Conservation (phyloP, 768 basidiomycete genomes). For the Pisolithus orientalis region DNA sequence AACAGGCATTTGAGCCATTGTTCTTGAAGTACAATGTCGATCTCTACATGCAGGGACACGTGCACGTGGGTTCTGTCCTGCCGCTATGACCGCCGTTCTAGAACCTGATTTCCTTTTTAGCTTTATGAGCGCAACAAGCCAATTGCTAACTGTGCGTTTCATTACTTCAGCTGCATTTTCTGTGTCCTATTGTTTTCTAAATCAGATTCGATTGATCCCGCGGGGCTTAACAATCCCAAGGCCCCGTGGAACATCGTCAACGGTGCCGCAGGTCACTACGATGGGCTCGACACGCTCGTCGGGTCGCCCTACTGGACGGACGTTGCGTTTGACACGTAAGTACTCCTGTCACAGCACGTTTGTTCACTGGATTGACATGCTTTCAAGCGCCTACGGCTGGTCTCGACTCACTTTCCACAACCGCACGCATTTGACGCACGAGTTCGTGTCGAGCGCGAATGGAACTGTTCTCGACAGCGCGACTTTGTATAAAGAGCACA, state of each 20-base stretch:
- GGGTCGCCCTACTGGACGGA: slow-evolving; percentile 3
- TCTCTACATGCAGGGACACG: slow-evolving; percentile 24
- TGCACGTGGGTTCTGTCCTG: slow-evolving; percentile 12
- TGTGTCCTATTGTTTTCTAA: neutral
- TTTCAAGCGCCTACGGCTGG: slow-evolving; percentile 19
- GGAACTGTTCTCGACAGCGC: slow-evolving; percentile 18
- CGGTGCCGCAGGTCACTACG: slow-evolving; percentile 22
- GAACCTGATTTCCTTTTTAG: slow-evolving; percentile 1
- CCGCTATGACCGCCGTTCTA: neutral
- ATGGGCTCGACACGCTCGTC: slow-evolving; percentile 16
- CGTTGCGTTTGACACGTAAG: slow-evolving; percentile 10
- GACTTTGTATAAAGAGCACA: slow-evolving; percentile 20
- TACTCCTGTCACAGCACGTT: neutral
- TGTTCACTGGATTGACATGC: neutral
- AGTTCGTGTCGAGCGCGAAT: slow-evolving; percentile 25
- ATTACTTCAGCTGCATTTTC: neutral
- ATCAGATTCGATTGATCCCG: slow-evolving; percentile 15
- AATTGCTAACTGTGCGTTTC: slow-evolving; percentile 19
- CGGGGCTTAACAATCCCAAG: slow-evolving; percentile 18
- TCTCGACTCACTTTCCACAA: slow-evolving; percentile 25
- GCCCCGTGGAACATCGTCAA: slow-evolving; percentile 24
- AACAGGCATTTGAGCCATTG: slow-evolving; percentile 23
- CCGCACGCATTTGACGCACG: slow-evolving; percentile 23
- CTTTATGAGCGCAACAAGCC: slow-evolving; percentile 22
- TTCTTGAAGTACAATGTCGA: slow-evolving; percentile 27